These are phyloP conservation scores for Tremella yokohamensis DNA, from an alignment of 768 basidiomycete species.

Conservation along the genomic window DNA sequence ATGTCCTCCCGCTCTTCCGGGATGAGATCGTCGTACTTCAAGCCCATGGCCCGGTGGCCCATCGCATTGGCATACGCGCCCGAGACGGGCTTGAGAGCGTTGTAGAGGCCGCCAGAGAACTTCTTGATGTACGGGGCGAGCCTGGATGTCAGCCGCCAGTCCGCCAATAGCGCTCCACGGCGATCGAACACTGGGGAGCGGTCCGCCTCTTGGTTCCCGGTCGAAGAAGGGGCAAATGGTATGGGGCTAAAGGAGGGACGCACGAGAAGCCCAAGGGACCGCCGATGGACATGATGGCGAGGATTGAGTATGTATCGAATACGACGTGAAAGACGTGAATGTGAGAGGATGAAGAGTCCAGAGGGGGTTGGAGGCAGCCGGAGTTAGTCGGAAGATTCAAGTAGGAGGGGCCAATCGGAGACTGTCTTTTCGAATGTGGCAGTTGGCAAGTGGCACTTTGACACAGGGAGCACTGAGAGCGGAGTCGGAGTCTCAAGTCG, in stretches of 20 bases:
- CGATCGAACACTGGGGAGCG: neutral
- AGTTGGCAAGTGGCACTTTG: slow-evolving; percentile 1
- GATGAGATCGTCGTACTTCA: slow-evolving; percentile 87
- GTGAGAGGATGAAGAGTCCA: neutral
- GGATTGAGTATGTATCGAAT: neutral
- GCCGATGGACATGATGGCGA: slow-evolving; percentile 36
- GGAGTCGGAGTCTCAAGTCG: too few species aligned
- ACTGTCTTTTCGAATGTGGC: neutral
- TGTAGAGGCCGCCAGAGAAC: slow-evolving; percentile 62
- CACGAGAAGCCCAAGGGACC: slow-evolving; percentile 45
- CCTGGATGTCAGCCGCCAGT: slow-evolving; percentile 17
- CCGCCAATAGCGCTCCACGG: neutral
- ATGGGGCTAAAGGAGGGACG: slow-evolving; percentile 8
- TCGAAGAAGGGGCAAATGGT: neutral
- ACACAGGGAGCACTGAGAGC: too few species aligned
- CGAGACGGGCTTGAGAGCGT: slow-evolving; percentile 71
- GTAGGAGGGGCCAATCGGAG: neutral
- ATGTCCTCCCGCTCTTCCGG: slow-evolving; percentile 48
- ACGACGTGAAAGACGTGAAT: neutral
- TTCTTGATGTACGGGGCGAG: slow-evolving; percentile 71
- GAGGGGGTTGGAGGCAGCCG: neutral
- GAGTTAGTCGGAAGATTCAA: too few species aligned
- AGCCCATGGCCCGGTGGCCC: slow-evolving; percentile 81
- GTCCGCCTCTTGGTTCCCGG: neutral
- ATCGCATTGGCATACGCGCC: slow-evolving; percentile 73